These are phyloP conservation scores for Tylopilus plumbeoviolaceoides DNA, from an alignment of 768 basidiomycete species.

Conservation along the genomic window DNA sequence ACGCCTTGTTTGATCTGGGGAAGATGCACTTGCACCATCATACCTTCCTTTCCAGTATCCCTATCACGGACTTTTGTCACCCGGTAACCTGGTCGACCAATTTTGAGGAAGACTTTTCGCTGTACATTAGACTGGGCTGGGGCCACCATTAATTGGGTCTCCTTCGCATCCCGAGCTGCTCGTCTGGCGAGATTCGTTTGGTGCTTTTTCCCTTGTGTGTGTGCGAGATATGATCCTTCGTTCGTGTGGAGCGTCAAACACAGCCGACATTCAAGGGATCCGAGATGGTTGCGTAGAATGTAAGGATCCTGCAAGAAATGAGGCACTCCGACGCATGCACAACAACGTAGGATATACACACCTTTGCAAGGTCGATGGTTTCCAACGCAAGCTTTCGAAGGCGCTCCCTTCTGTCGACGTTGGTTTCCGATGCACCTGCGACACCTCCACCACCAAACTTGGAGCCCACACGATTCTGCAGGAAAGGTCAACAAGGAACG, in stretches of 20 bases:
- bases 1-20: conserved; percentile 90
- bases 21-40: conserved; percentile 96
- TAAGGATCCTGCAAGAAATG: conserved; percentile 75
- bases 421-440: conserved; percentile 91
- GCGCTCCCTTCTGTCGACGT: conserved; percentile 93
- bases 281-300: conserved; percentile 97
- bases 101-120: conserved; percentile 95
- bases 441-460: conserved; percentile 97
- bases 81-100: conserved; percentile 91
- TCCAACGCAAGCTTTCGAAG: conserved; percentile 93
- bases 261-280: conserved; percentile 96
- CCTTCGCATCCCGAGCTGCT: conserved; percentile 96
- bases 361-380: conserved; percentile 97
- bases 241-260: conserved; percentile 99
- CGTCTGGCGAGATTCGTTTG: conserved; percentile 97
- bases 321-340: conserved; percentile 1
- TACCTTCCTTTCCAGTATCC: conserved; percentile 88
- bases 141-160: conserved; percentile 85
- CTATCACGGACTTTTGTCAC: conserved; percentile 96
- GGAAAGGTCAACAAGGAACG: conserved; percentile 2
- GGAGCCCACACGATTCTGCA: conserved; percentile 90
- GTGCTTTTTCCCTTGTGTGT: conserved; percentile 99
- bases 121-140: conserved; percentile 76
- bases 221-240: conserved; percentile 97
- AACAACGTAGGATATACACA: conserved; percentile 28